A percentile compares a stretch with the other conserved stretches of the same genome.
Conservation (phyloP, 2,329 filamentous ascomycete genomes). For the Hypoxylon sp. region DNA sequence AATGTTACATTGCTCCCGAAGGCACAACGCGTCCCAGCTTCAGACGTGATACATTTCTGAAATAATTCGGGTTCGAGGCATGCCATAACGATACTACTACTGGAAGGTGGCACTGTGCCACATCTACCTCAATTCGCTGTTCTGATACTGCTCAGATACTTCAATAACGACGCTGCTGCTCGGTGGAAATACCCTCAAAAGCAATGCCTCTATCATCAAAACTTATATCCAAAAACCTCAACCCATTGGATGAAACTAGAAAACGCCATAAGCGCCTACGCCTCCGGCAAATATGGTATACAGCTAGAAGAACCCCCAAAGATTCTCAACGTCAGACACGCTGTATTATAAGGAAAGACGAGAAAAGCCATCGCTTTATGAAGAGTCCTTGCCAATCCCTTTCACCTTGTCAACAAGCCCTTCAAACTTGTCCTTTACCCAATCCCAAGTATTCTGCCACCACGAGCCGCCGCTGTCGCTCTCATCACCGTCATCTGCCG, state of each 20-base stretch:
- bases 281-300: background rate
- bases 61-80: background rate
- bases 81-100: background rate
- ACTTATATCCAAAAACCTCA: slow-evolving; percentile 1
- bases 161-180: background rate
- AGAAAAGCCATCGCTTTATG: slow-evolving; percentile 6
- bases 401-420: slow-evolving; percentile 43
- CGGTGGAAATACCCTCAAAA: background rate
- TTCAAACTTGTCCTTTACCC: slow-evolving; percentile 47
- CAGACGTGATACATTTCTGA: no score
- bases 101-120: no score
- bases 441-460: slow-evolving; percentile 45
- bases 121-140: background rate
- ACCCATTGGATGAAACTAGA: background rate
- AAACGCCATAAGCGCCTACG: slow-evolving; percentile 23
- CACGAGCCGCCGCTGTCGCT: slow-evolving; percentile 52
- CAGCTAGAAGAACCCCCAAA: background rate
- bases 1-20: no score
- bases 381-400: slow-evolving; percentile 22
- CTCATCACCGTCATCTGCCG: slow-evolving; percentile 54
- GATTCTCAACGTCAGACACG: background rate
- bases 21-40: no score
- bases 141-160: background rate
- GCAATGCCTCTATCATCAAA: slow-evolving; percentile 1
- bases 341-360: slow-evolving; percentile 2